Evolutionary conservation across 768 basidiomycete genomes (phyloP).

Genomic region (Trametes cingulata): DNA sequence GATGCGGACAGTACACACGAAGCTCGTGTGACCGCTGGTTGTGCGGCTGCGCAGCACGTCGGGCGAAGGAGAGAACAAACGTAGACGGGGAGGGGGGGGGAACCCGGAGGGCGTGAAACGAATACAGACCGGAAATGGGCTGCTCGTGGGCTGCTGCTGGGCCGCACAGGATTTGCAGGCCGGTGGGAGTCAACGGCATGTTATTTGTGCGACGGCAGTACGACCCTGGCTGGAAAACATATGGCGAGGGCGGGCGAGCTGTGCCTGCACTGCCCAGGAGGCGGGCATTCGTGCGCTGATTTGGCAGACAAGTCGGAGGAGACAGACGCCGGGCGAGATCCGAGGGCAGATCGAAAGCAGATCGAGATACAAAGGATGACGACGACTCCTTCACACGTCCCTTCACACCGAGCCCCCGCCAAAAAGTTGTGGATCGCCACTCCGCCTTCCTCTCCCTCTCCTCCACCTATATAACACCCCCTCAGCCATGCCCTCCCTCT

Average conservation of each 20-base stretch:
- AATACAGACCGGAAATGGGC: background rate
- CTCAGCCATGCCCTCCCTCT: background rate
- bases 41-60: conserved; percentile 5
- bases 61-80: conserved; percentile 1
- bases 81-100: background rate
- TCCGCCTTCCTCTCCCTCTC: conserved; percentile 3
- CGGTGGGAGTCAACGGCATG: background rate
- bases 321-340: conserved; percentile 6
- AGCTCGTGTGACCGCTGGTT: background rate
- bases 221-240: conserved; percentile 2
- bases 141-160: background rate
- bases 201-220: background rate
- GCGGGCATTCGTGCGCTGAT: background rate
- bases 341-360: background rate
- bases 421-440: conserved; percentile 16
- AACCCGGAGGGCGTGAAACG: conserved; percentile 2
- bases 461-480: background rate
- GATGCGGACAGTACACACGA: background rate
- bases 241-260: background rate
- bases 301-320: background rate
- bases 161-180: conserved; percentile 2
- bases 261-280: conserved; percentile 1
- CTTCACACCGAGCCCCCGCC: conserved; percentile 10
- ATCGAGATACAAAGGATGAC: conserved; percentile 17
- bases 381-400: conserved; percentile 7